Evolutionary conservation across 2,329 filamentous ascomycete genomes (phyloP), one percentile per base, ranked within the genome.

Genomic region (Colletotrichum costaricense): DNA sequence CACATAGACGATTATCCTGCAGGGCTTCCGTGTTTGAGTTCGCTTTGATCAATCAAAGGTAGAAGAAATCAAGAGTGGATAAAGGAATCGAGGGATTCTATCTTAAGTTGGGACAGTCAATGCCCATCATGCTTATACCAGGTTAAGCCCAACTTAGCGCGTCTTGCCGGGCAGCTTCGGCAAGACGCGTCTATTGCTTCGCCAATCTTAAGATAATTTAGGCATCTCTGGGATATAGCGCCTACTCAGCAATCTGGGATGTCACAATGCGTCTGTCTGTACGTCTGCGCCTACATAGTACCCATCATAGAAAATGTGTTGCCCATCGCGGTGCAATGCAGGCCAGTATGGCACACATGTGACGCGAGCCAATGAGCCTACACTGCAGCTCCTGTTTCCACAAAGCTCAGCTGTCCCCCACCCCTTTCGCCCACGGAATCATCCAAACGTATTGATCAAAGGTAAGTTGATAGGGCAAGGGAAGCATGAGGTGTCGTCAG

Each of bases 401-500:
- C 65, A 65, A 69, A 63, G 63, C 57, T 33, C 42, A 49, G 42
- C 42, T 49, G 42, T 49, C 42, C 19, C 19, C 42, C 42, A 19
- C 42, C 42, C 42, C 42, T 49, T 19, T 49, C 42, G 42, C 42
- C 42, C 8, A 49, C 19, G 42, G 42, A 49, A n/a, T 7, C 16
- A 9, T 49, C 42, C 42, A 49, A 49, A 49, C 16, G 19, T n/a
- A 49, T 49, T n/a, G 42, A 8, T 49, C 16, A 63, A 14, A 63
- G 38, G 59, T 16, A 56, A 28, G 35, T 28, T 66, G 55, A 26
- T 67, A 67, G 56, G 59, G 59, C 69, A 72, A 19, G 12, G 54
- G 49, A 35, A 33, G 28, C 30, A 49, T 8, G 64, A 72, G 52
- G 66, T 69, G 69, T 72, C 69, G 59, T 72, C 69, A 72, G 69